Percentiles rank a stretch among this genome's conserved stretches.
Evolutionary conservation across 2,329 filamentous ascomycete species (phyloP).

Genomic region (Xylariales sp.): DNA sequence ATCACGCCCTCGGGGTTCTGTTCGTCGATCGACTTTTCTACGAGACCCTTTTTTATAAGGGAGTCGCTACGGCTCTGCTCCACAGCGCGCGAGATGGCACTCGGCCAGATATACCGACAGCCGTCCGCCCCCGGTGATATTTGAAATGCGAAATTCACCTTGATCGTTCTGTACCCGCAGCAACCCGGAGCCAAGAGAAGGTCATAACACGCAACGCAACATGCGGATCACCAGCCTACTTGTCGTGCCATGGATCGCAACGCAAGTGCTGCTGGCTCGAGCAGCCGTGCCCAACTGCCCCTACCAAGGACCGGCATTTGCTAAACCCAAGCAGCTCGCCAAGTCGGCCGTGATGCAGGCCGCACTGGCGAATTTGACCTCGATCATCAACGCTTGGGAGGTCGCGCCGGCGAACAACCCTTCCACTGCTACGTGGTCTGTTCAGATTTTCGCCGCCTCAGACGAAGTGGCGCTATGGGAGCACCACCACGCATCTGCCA

Average conservation of each 20-base stretch:
- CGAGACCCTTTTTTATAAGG: too few species aligned
- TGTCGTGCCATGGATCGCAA: neutral
- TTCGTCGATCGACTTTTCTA: too few species aligned
- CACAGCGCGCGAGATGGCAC: too few species aligned
- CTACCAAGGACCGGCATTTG: conserved; percentile 27
- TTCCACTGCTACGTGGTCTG: conserved; percentile 29
- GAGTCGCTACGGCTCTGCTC: too few species aligned
- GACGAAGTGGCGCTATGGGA: conserved; percentile 20
- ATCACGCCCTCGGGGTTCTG: too few species aligned
- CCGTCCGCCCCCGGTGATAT: too few species aligned
- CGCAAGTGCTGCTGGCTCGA: neutral
- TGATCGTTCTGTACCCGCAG: too few species aligned
- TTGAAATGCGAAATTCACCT: too few species aligned
- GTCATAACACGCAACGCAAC: neutral
- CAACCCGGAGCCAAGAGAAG: neutral
- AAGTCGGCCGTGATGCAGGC: conserved; percentile 20
- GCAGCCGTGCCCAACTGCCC: conserved; percentile 22
- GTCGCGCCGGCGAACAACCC: conserved; percentile 18
- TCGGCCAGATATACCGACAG: too few species aligned
- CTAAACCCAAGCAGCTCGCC: conserved; percentile 24
- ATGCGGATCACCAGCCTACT: neutral
- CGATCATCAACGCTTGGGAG: conserved; percentile 21
- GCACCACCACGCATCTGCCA: conserved; percentile 18
- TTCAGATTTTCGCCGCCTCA: conserved; percentile 24
- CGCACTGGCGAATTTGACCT: conserved; percentile 24